Base-by-base conservation (phyloP, 345 rosid species). In the Dipteronia dyeriana region DNA sequence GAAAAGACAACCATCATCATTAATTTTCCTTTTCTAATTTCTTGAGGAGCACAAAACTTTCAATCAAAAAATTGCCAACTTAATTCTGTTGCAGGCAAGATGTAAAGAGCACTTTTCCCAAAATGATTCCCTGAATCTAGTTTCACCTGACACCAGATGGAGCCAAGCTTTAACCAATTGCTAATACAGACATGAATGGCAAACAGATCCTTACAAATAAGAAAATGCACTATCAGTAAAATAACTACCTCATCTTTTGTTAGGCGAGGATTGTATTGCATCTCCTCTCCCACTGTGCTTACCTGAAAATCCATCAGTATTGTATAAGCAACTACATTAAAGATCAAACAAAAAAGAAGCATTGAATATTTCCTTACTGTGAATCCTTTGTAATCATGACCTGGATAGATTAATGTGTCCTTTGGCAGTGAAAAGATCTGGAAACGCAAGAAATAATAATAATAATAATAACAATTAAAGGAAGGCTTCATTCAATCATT, bases 331-430 rank as follows among this genome's bases (percentile, higher is more conserved):
- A 23, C 72, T 43, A 56, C 13, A 45, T 59, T 5, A 74, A 68
- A 39, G 14, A 3, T 14, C 54, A 25, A 43, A 47, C 26, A 54
- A 77, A 59, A 26, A 66, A 56, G 43, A 79, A n/a, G n/a, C 16
- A 38, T 60, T 10, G n/a, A 59, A 54, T 34, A 60, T 68, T 75
- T 66, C 63, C 87, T 80, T 88, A 95, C 99, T 26, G 90, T 76
- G 83, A 89, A 94, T 56, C 99, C 98, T 80, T 82, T 92, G 88
- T 96, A 96, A 81, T 96, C 99, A 81, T 96, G 99, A 76, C 88
- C 97, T 56, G 98, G 98, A 83, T 94, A 96, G 63, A 96, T 75
- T 87, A 88, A 80, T 59, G 99, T 90, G 61, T 96, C 95, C 83
- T 89, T 88, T 1, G 97, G 98, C 86, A 96, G 84, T 45, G 92